Evolutionary conservation across 148 eudicot genomes (phyloP), one percentile per base, ranked within the genome.

Genomic region (Rhododendron williamsianum): DNA sequence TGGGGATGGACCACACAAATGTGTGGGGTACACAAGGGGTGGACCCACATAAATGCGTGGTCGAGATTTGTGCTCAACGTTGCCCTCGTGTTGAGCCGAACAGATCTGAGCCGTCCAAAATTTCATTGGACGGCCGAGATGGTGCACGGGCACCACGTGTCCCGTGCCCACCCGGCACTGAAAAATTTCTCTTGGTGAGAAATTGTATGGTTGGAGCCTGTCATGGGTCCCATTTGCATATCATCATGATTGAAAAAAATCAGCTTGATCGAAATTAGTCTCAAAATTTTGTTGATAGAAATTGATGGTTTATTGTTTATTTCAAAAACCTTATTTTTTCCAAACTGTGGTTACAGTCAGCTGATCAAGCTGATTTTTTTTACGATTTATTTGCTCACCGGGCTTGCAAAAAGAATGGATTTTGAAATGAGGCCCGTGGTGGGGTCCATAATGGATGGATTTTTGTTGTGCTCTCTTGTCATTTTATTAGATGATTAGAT

Each of bases 391-490:
- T n/a, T 25, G 72, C 72, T 1, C 72, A 9, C 12, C 15, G 10
- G 72, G 72, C 15, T 27, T 69, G 38, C 38, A 69, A 25, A 27
- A 69, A 30, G 74, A 69, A 30, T 30, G 74, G 74, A 69, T 30
- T 69, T 11, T 25, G 36, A 69, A 69, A 27, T 69, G 74, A 9
- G 74, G 35, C 36, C 74, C 7, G 36, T 11, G 36, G 74, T 69
- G 18, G 74, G 38, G 35, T 30, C 74, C 74, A 19, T 83, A 9
- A 78, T 87, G 86, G 72, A 23, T 83, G 65, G 54, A 12, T 74
- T 73, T 76, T 15, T 67, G 73, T 27, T 84, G 45, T 54, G 33
- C 54, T n/a, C 19, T 18, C 67, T 58, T 87, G 78, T 80, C 78
- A 67, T 78, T 86, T 79, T 76, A 35, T 45, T 63, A 54, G 35